Conservation (phyloP, 75 land plant genomes). For the Gnetum montanum region DNA sequence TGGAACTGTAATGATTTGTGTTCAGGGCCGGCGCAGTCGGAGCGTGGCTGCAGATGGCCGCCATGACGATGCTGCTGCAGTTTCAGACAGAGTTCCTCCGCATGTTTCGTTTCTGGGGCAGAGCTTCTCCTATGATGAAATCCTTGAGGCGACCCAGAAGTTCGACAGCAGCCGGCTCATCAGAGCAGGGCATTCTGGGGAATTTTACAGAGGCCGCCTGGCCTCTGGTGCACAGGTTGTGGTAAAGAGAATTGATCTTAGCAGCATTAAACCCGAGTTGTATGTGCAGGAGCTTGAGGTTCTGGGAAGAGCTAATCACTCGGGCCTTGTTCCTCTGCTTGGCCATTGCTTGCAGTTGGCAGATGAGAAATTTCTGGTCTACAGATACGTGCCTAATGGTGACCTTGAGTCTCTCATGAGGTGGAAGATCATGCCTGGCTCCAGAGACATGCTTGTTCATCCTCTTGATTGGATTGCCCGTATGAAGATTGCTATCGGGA, state of each 20-base stretch:
- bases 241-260: slow-evolving; percentile 16
- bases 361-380: slow-evolving; percentile 21
- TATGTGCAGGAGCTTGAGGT: slow-evolving; percentile 13
- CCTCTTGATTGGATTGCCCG: slow-evolving; percentile 26
- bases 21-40: background rate
- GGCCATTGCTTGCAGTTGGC: slow-evolving; percentile 16
- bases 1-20: slow-evolving; percentile 3
- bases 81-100: background rate
- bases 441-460: background rate
- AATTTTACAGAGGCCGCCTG: slow-evolving; percentile 17
- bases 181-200: slow-evolving; percentile 20
- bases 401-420: slow-evolving; percentile 16
- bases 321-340: slow-evolving; percentile 16
- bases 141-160: slow-evolving; percentile 10
- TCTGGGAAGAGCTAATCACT: slow-evolving; percentile 18
- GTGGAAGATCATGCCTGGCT: background rate
- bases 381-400: slow-evolving; percentile 21
- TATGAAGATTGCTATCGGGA: slow-evolving; percentile 20
- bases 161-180: slow-evolving; percentile 9
- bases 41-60: background rate
- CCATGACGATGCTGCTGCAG: background rate
- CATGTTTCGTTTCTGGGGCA: slow-evolving; percentile 6
- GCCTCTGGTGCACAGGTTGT: slow-evolving; percentile 7
- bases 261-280: slow-evolving; percentile 5
- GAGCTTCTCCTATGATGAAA: slow-evolving; percentile 7